Base-by-base conservation (phyloP, 2,329 filamentous ascomycete species). In the Penicillium sp. region DNA sequence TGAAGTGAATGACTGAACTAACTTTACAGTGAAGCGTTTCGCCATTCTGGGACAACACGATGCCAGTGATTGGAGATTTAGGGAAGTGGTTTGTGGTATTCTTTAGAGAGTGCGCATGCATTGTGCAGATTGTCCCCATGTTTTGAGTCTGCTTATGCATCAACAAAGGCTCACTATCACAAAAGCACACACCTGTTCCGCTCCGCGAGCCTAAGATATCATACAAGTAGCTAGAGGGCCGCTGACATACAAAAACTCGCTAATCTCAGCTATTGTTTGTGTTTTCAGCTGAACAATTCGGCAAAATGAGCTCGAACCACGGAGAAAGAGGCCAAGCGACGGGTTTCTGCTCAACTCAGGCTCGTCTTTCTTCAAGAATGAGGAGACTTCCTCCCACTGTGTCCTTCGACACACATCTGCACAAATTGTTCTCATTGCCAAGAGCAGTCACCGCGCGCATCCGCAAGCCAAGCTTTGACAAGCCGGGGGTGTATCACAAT, bases 381-480 rank as follows among this genome's bases (percentile, higher is more conserved):
- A n/a, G n/a, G n/a, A n/a, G n/a, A n/a, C n/a, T n/a, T n/a, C n/a
- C n/a, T n/a, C n/a, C n/a, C n/a, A n/a, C 18, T 21, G 18, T 21
- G 18, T 21, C 18, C 18, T 21, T 21, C 2, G 18, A 21, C n/a
- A 4, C 34, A 21, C 8, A 9, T 21, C 34, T 21, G 16, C 12
- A 38, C 3, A 2, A 10, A 10, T 39, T 6, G 36, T 21, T 39
- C 16, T 39, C 36, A 13, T 39, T 21, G 36, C 36, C 36, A 39
- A 39, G 36, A 39, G 36, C 16, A 39, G 16, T 38, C 36, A 5
- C 9, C 4, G 3, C 18, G 3, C 18, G 9, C 36, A 42, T 34
- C 12, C 43, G 18, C 34, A 48, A 24, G 47, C 42, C 43, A 59
- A 58, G 55, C 52, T 48, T 56, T 48, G 23, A 39, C 42, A 55